Conservation (phyloP, 371 early-diverging fungal species). For the Zychaea mexicana region DNA sequence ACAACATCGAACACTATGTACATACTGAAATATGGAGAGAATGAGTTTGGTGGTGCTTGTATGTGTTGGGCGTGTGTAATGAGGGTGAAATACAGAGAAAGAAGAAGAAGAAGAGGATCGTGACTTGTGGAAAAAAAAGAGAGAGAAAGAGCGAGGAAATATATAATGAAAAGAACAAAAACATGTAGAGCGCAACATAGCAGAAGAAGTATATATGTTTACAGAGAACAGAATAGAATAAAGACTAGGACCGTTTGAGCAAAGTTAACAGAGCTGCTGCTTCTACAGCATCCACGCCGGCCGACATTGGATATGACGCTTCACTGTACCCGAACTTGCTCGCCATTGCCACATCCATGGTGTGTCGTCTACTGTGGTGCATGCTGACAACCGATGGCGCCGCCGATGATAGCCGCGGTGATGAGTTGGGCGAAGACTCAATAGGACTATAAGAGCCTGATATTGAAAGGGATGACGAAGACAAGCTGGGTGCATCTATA, state of each 20-base stretch:
- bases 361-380: slow-evolving; percentile 8
- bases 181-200: background rate
- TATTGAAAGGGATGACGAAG: slow-evolving; percentile 8
- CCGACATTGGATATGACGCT: slow-evolving; percentile 1
- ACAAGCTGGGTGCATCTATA: background rate
- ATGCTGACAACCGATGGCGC: background rate
- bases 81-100: background rate
- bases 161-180: background rate
- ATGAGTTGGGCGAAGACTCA: slow-evolving; percentile 13
- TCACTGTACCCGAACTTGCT: background rate
- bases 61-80: background rate
- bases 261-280: slow-evolving; percentile 46
- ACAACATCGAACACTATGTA: background rate
- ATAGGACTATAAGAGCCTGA: slow-evolving; percentile 3
- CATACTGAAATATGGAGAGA: background rate
- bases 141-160: background rate
- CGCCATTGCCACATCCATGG: slow-evolving; percentile 1
- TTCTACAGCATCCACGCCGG: slow-evolving; percentile 49
- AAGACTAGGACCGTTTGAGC: slow-evolving; percentile 34
- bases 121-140: background rate
- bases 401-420: slow-evolving; percentile 10
- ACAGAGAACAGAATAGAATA: background rate
- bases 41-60: no score
- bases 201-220: background rate
- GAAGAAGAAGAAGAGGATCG: background rate